phyloP scores from a whole-genome alignment of 2,329 filamentous ascomycete genomes.

The Neofusicoccum sp. region DNA sequence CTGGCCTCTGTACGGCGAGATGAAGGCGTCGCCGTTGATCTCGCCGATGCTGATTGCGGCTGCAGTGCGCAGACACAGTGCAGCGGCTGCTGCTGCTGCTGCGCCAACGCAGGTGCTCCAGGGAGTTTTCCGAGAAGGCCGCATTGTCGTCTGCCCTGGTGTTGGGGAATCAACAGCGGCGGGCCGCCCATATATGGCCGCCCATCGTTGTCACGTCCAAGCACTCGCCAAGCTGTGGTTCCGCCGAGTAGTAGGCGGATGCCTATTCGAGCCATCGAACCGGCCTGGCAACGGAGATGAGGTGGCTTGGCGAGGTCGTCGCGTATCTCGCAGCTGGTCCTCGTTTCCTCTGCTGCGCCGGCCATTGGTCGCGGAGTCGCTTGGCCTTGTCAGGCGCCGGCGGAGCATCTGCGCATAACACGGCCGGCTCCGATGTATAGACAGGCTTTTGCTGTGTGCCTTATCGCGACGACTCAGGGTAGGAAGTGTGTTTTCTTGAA shows the following conservation, averaged over 20 bases:
- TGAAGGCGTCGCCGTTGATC: constrained; percentile 65
- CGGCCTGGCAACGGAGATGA: constrained; percentile 5
- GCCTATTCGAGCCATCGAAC: neutral
- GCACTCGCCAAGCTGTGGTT: neutral
- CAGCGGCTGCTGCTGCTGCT: neutral
- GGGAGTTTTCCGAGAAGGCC: neutral
- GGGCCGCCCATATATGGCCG: neutral
- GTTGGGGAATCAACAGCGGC: neutral
- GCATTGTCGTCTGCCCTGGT: neutral
- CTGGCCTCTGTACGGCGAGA: constrained; percentile 60
- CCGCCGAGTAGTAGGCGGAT: neutral
- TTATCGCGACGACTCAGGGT: neutral
- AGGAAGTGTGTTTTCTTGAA: neutral
- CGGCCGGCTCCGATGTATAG: constrained; percentile 10
- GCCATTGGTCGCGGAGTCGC: neutral
- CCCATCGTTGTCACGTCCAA: neutral
- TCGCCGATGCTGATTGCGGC: constrained; percentile 35
- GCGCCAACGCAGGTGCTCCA: neutral
- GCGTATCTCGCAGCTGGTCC: constrained; percentile 1
- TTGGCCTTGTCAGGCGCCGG: constrained; percentile 8
- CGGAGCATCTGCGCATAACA: neutral
- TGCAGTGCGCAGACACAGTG: neutral
- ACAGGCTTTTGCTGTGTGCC: neutral
- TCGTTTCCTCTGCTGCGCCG: neutral
- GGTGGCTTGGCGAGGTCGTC: neutral